These are phyloP conservation scores for Linderina pennispora DNA, from an alignment of 192 early-diverging fungal species.

Conservation along the genomic window DNA sequence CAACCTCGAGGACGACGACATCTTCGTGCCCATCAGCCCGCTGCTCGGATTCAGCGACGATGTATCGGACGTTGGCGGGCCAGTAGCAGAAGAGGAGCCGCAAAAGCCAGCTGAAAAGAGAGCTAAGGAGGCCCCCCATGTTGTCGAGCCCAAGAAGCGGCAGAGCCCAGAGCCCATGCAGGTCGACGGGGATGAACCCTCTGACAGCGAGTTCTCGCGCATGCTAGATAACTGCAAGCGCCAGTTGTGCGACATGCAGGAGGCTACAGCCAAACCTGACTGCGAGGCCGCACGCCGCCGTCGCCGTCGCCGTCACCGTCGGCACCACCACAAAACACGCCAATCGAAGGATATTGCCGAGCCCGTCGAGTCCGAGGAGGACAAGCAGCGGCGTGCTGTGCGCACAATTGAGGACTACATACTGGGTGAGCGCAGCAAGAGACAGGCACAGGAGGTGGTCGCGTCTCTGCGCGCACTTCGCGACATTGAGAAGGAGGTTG, in stretches of 20 bases:
- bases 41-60: neutral
- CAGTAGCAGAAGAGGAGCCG: neutral
- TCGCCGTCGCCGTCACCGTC: slow-evolving; percentile 5
- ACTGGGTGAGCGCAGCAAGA: slow-evolving; percentile 1
- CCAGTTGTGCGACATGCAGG: slow-evolving; percentile 23
- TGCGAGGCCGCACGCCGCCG: slow-evolving; percentile 1
- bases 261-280: slow-evolving; percentile 1
- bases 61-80: neutral
- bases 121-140: neutral
- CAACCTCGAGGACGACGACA: slow-evolving; percentile 16
- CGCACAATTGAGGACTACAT: slow-evolving; percentile 22
- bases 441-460: neutral
- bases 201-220: slow-evolving; percentile 29
- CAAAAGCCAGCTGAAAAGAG: neutral
- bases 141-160: neutral
- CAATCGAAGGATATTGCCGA: neutral
- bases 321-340: slow-evolving; percentile 3
- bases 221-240: slow-evolving; percentile 33
- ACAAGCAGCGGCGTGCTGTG: slow-evolving; percentile 2
- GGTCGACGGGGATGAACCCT: slow-evolving; percentile 8
- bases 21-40: slow-evolving; percentile 29
- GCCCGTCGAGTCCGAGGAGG: neutral
- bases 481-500: slow-evolving; percentile 24
- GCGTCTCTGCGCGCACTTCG: slow-evolving; percentile 10
- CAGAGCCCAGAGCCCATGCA: neutral